These are phyloP conservation scores for Bertia moriformis DNA, from an alignment of 2,329 filamentous ascomycete genomes.

Conservation along the genomic window DNA sequence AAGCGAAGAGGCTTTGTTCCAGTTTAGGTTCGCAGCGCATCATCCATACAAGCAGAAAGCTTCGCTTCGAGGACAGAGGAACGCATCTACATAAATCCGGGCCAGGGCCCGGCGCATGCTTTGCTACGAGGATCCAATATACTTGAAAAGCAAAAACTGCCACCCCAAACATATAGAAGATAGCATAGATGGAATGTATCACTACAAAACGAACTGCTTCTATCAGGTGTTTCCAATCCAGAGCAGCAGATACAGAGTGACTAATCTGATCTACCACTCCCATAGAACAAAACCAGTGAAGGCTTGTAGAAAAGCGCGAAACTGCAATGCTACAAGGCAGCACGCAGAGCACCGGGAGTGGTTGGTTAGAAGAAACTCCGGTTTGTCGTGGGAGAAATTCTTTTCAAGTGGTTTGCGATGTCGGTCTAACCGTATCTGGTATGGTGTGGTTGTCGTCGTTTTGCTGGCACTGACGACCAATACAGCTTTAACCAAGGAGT, in stretches of 20 bases:
- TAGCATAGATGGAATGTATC: conserved; percentile 1
- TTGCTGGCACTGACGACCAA: too few relatives aligned
- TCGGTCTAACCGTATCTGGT: neutral
- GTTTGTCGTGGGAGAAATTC: neutral
- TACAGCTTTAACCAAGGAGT: too few relatives aligned
- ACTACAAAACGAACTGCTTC: conserved; percentile 2
- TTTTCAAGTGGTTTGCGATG: neutral
- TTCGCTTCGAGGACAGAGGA: too few relatives aligned
- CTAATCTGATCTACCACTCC: conserved; percentile 1
- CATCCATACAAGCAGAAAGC: too few relatives aligned
- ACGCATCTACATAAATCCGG: too few relatives aligned
- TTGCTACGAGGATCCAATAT: too few relatives aligned
- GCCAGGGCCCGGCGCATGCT: too few relatives aligned
- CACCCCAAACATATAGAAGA: too few relatives aligned
- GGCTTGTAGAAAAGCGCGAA: neutral
- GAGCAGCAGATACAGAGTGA: conserved; percentile 2
- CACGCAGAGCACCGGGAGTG: conserved; percentile 1
- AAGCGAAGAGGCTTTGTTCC: too few relatives aligned
- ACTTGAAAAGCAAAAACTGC: too few relatives aligned
- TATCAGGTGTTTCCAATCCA: neutral
- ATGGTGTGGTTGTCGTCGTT: neutral
- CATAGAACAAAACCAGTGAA: neutral
- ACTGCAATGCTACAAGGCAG: neutral
- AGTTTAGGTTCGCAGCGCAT: too few relatives aligned
- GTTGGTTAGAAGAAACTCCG: neutral